These are phyloP conservation scores for Harrya chromipes DNA, from an alignment of 768 basidiomycete genomes.

Conservation along the genomic window DNA sequence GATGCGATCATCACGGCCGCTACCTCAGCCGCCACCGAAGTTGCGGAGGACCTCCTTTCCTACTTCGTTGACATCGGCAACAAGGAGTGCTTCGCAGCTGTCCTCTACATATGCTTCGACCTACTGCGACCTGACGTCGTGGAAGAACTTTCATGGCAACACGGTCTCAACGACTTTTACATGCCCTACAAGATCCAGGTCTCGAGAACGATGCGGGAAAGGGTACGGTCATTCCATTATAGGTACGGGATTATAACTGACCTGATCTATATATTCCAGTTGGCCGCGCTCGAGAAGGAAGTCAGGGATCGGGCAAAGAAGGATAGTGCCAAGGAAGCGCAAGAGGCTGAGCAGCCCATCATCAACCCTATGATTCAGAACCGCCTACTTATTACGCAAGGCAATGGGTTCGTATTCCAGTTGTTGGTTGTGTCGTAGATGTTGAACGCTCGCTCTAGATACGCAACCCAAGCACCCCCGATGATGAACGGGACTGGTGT, in stretches of 20 bases:
- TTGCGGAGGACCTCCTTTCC: conserved; percentile 90
- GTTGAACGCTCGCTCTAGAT: conserved; percentile 38
- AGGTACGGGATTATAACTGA: conserved; percentile 9
- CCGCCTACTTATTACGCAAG: conserved; percentile 69
- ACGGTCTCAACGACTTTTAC: conserved; percentile 94
- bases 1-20: conserved; percentile 95
- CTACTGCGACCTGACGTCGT: conserved; percentile 90
- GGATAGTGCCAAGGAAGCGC: conserved; percentile 84
- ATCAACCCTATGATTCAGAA: conserved; percentile 66
- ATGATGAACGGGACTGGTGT: conserved; percentile 51
- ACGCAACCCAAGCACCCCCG: conserved; percentile 61
- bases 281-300: conserved; percentile 82
- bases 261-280: conserved; percentile 35
- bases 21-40: conserved; percentile 75
- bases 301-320: conserved; percentile 85
- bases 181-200: conserved; percentile 96
- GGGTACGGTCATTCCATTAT: conserved; percentile 40
- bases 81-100: conserved; percentile 94
- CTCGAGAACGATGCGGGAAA: conserved; percentile 74
- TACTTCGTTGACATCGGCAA: conserved; percentile 99
- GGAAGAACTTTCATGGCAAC: conserved; percentile 94
- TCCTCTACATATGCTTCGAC: conserved; percentile 92
- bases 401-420: conserved; percentile 46
- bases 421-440: neutral
- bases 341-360: conserved; percentile 81